Percentiles rank a stretch among this genome's conserved stretches.
Conservation (phyloP, 2,329 filamentous ascomycete genomes). For the Xylariaceae sp. region DNA sequence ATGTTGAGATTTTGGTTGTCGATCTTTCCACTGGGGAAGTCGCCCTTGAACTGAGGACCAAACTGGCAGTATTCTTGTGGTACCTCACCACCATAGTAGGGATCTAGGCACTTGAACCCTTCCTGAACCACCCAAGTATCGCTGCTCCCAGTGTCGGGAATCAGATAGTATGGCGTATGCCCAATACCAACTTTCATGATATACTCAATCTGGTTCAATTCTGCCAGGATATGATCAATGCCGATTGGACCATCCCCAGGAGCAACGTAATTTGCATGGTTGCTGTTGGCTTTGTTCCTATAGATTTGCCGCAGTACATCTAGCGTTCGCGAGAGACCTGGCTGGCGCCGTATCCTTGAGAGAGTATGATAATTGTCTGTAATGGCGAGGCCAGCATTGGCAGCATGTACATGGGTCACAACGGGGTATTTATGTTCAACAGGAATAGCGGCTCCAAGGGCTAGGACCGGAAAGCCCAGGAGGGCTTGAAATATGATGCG, state of each 20-base stretch:
- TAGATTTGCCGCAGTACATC: slow-evolving; percentile 22
- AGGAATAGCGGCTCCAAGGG: slow-evolving; percentile 18
- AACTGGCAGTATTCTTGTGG: slow-evolving; percentile 36
- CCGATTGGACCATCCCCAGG: slow-evolving; percentile 29
- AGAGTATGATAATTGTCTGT: slow-evolving; percentile 32
- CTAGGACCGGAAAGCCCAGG: slow-evolving; percentile 17
- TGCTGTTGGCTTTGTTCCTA: slow-evolving; percentile 15
- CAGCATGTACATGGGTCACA: slow-evolving; percentile 22
- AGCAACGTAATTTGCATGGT: slow-evolving; percentile 13
- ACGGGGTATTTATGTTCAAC: slow-evolving; percentile 15
- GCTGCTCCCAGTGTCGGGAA: slow-evolving; percentile 13
- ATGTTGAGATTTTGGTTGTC: slow-evolving; percentile 39
- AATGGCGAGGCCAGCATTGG: slow-evolving; percentile 29
- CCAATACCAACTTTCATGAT: slow-evolving; percentile 38
- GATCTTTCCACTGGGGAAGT: slow-evolving; percentile 40
- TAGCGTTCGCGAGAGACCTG: slow-evolving; percentile 14
- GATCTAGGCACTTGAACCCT: slow-evolving; percentile 24
- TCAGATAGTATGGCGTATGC: slow-evolving; percentile 25
- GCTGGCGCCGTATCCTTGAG: slow-evolving; percentile 17
- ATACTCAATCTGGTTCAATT: slow-evolving; percentile 39
- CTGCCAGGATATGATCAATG: slow-evolving; percentile 27
- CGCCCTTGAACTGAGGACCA: slow-evolving; percentile 37
- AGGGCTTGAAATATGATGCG: slow-evolving; percentile 18
- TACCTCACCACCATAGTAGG: slow-evolving; percentile 24
- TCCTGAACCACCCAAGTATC: slow-evolving; percentile 15